Percentiles rank a stretch among this genome's conserved stretches.
These are phyloP conservation scores for Hymenoscyphus fraxineus DNA, from an alignment of 2,329 filamentous ascomycete species.

Conservation along the genomic window DNA sequence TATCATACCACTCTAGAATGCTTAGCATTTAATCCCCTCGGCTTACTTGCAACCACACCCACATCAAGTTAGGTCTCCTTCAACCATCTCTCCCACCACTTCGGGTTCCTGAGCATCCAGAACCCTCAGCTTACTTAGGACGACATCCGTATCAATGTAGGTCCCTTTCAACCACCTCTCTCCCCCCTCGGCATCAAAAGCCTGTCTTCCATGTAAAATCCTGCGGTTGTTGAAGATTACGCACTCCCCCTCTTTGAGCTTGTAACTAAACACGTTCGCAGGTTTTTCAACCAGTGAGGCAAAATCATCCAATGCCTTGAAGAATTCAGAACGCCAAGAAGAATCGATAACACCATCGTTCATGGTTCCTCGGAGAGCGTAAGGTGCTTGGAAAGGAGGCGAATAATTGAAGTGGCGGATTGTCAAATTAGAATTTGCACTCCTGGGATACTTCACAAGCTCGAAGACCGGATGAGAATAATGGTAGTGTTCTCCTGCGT, in stretches of 20 bases:
- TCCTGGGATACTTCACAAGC: too few species aligned
- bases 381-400: slow-evolving; percentile 70
- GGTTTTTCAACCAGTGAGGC: slow-evolving; percentile 54
- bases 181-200: slow-evolving; percentile 66
- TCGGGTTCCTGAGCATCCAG: slow-evolving; percentile 22
- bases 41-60: slow-evolving; percentile 53
- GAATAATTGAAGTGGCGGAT: slow-evolving; percentile 59
- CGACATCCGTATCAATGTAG: slow-evolving; percentile 70
- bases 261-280: slow-evolving; percentile 62
- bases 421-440: too few species aligned
- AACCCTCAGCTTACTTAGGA: slow-evolving; percentile 45
- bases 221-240: slow-evolving; percentile 90
- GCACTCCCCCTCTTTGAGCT: slow-evolving; percentile 77
- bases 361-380: neutral
- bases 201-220: slow-evolving; percentile 75
- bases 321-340: slow-evolving; percentile 32
- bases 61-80: slow-evolving; percentile 78
- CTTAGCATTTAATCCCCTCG: slow-evolving; percentile 37
- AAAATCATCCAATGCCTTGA: slow-evolving; percentile 49
- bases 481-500: slow-evolving; percentile 60
- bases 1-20: neutral
- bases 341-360: slow-evolving; percentile 13
- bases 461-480: slow-evolving; percentile 53
- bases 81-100: slow-evolving; percentile 61
- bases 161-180: slow-evolving; percentile 80